A percentile compares a stretch with the other conserved stretches of the same genome.
phyloP scores from a whole-genome alignment of 345 rosid species.

The Citrus cavaleriei region DNA sequence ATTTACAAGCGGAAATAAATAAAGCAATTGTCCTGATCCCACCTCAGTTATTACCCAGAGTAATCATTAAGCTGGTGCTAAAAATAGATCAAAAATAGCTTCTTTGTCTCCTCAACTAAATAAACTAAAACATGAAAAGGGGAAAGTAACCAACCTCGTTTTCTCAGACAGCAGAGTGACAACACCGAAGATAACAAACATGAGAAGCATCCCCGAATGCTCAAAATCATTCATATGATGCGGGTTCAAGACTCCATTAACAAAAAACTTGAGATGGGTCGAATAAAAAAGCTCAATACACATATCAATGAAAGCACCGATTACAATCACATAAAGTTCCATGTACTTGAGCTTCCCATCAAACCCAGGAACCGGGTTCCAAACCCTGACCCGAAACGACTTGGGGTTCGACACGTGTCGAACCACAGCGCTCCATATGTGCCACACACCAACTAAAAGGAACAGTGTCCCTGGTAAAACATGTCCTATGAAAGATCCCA shows the following conservation, averaged over 20 bases:
- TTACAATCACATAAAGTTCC: slow-evolving; percentile 75
- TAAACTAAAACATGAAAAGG: slow-evolving; percentile 1
- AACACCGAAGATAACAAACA: slow-evolving; percentile 83
- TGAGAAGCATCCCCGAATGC: slow-evolving; percentile 95
- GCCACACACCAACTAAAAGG: slow-evolving; percentile 79
- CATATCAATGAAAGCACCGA: slow-evolving; percentile 77
- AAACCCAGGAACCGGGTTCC: slow-evolving; percentile 85
- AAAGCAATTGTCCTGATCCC: background rate
- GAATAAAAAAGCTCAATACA: slow-evolving; percentile 90
- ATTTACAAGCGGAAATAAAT: background rate
- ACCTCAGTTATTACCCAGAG: background rate
- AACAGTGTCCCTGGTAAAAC: slow-evolving; percentile 85
- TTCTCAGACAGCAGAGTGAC: slow-evolving; percentile 65
- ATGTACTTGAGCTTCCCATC: slow-evolving; percentile 67
- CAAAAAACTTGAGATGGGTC: slow-evolving; percentile 82
- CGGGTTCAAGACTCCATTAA: slow-evolving; percentile 76
- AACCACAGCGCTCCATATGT: slow-evolving; percentile 68
- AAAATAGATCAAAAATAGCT: background rate
- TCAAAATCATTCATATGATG: slow-evolving; percentile 91
- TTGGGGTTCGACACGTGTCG: slow-evolving; percentile 59
- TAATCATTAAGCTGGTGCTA: background rate
- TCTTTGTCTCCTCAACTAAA: background rate
- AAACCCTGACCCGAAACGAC: slow-evolving; percentile 68
- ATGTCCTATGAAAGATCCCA: slow-evolving; percentile 98
- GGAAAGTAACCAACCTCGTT: slow-evolving; percentile 50